Conservation (phyloP, 257 asterid species). For the Forsythia viridissima region DNA sequence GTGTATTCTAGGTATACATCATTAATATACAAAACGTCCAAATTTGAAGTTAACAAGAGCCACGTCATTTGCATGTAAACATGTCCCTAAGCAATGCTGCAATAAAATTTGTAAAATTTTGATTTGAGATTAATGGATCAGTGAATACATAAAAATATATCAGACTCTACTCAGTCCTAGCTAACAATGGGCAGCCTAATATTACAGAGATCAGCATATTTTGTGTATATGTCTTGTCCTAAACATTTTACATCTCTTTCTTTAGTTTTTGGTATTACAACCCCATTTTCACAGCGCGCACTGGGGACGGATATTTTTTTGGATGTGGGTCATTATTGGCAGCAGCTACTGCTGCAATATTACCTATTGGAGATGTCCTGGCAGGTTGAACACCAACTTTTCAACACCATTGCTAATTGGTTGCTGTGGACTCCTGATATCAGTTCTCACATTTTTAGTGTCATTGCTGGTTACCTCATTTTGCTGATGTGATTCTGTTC, state of each 20-base stretch:
- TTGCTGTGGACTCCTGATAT: slow-evolving; percentile 43
- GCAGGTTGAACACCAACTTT: slow-evolving; percentile 31
- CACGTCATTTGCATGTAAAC: not conserved
- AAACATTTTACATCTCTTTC: slow-evolving; percentile 40
- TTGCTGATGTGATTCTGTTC: slow-evolving; percentile 44
- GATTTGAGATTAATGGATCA: slow-evolving; percentile 22
- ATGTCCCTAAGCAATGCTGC: not conserved
- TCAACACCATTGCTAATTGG: slow-evolving; percentile 52
- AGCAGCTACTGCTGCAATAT: slow-evolving; percentile 28
- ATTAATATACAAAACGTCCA: not conserved
- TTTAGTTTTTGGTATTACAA: slow-evolving; percentile 44
- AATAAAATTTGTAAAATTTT: not conserved
- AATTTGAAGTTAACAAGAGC: not conserved
- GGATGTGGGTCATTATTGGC: slow-evolving; percentile 30
- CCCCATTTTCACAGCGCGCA: slow-evolving; percentile 52
- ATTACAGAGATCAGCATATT: slow-evolving; percentile 44
- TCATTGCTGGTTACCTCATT: slow-evolving; percentile 40
- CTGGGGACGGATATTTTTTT: slow-evolving; percentile 8
- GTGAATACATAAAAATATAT: slow-evolving; percentile 23
- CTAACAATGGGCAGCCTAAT: slow-evolving; percentile 37
- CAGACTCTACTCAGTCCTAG: slow-evolving; percentile 37
- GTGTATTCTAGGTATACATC: too few relatives aligned
- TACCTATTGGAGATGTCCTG: slow-evolving; percentile 37
- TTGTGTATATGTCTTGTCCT: slow-evolving; percentile 30
- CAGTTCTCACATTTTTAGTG: slow-evolving; percentile 37